These are phyloP conservation scores for Pleomassaria siparia DNA, from an alignment of 2,329 filamentous ascomycete species.

Conservation along the genomic window DNA sequence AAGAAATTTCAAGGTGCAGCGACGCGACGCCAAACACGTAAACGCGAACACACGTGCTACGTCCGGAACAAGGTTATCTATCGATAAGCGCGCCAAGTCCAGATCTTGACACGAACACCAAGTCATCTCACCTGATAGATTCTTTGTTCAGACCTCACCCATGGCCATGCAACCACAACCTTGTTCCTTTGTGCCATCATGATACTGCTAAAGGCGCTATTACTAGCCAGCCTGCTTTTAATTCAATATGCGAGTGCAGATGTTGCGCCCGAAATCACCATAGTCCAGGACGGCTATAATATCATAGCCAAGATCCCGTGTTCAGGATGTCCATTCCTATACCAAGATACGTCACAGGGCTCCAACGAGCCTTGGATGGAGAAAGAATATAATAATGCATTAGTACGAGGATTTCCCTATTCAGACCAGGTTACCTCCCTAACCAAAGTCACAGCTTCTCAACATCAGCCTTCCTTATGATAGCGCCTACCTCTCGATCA, in stretches of 20 bases:
- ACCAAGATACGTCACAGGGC: conserved; percentile 31
- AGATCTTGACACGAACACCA: conserved; percentile 1
- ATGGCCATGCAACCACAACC: neutral
- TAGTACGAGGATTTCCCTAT: conserved; percentile 16
- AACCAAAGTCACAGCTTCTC: conserved; percentile 19
- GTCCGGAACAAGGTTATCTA: neutral
- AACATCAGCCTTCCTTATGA: conserved; percentile 35
- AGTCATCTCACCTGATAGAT: conserved; percentile 3
- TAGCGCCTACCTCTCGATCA: conserved; percentile 24
- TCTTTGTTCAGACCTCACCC: conserved; percentile 6
- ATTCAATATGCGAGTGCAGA: conserved; percentile 12
- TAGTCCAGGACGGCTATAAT: conserved; percentile 32
- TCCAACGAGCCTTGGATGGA: conserved; percentile 26
- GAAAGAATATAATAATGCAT: conserved; percentile 28
- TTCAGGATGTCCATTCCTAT: conserved; percentile 34
- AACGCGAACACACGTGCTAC: neutral
- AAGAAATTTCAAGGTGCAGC: too few relatives aligned
- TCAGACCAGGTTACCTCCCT: neutral
- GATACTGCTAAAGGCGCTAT: conserved; percentile 14
- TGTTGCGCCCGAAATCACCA: conserved; percentile 34
- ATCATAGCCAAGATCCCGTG: conserved; percentile 37
- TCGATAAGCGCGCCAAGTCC: conserved; percentile 1
- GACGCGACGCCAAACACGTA: too few relatives aligned
- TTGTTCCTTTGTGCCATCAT: conserved; percentile 8
- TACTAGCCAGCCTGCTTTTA: conserved; percentile 7